Base-by-base conservation (phyloP, 495 filamentous ascomycete genomes). In the Aspergillus olivimuriae region DNA sequence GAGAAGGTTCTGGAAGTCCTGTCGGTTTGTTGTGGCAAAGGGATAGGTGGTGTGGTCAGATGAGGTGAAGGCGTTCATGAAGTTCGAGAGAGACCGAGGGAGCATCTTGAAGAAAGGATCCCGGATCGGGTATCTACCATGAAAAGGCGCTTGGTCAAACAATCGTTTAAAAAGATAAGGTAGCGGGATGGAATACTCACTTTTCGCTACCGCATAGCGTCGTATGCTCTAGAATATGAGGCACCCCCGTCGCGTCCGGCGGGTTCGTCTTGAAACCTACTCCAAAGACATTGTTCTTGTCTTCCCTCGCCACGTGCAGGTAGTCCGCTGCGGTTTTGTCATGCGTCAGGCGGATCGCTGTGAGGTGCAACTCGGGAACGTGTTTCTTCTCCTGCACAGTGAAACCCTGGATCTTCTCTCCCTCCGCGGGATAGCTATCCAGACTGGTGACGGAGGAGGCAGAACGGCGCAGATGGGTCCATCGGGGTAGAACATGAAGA, bases 81-180 rank as follows among this genome's bases (percentile, higher is more conserved):
- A 97, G 61, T 96, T 98, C 31, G 92, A 95, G 2, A 98, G 78
- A 18, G 92, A 95, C 37, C 92, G 83, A 11, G 91, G 94, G 20
- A 98, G 78, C 92, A 98, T 98, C 75, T 97, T 98, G 70, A 98
- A 97, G 72, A 98, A 98, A 0, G 92, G 92, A 63, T 98, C 92
- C 41, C 92, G 84, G 48, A 98, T 86, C 14, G 92, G 94, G 64
- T 90, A 95, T 61, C 88, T 94, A 58, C 18, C 19, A 49, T 43
- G 8, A 15, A 0, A 32, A 30, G 17, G 61, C 7, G 23, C 14
- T 35, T 4, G 6, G 16, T 2, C 18, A 11, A 24, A 23, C 19
- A 1, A 17, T 14, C 14, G 4, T 15, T 16, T 8, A 17, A 20
- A 22, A 4, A 11, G 10, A n/a, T n/a, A n/a, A n/a, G n/a, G n/a